These are phyloP conservation scores for Saccharomycopsis javanensis DNA, from an alignment of 805 yeast species.

Conservation along the genomic window DNA sequence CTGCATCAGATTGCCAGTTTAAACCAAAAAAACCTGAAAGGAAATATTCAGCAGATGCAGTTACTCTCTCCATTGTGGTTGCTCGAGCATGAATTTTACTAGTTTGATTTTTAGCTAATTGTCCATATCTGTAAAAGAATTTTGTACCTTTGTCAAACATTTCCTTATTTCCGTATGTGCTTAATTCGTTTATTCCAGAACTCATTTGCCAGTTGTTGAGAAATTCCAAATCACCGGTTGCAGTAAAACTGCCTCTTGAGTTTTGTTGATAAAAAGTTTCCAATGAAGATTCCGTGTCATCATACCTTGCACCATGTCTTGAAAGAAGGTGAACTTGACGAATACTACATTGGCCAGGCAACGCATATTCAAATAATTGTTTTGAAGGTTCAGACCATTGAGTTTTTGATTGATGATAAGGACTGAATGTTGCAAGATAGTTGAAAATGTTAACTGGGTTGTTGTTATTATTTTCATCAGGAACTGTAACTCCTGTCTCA, in stretches of 20 bases:
- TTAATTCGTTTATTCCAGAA: conserved; percentile 11
- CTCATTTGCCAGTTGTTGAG: conserved; percentile 33
- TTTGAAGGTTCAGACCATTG: neutral
- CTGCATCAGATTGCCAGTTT: conserved; percentile 17
- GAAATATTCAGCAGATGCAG: conserved; percentile 36
- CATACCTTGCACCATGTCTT: conserved; percentile 71
- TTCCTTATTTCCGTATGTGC: conserved; percentile 17
- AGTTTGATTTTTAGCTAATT: conserved; percentile 6
- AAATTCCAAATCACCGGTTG: conserved; percentile 43
- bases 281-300: conserved; percentile 19
- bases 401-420: conserved; percentile 16
- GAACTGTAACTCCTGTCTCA: conserved; percentile 16
- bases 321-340: conserved; percentile 63
- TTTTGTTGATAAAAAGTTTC: neutral
- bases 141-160: conserved; percentile 18
- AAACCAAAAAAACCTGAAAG: conserved; percentile 39
- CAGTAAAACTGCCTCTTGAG: conserved; percentile 20
- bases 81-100: conserved; percentile 22
- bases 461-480: conserved; percentile 7
- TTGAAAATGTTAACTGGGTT: conserved; percentile 6
- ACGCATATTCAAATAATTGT: conserved; percentile 19
- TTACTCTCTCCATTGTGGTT: conserved; percentile 38
- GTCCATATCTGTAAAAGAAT: conserved; percentile 16
- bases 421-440: conserved; percentile 15
- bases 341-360: conserved; percentile 35